phyloP scores from a whole-genome alignment of 345 rosid species.

The Gossypium bickii region DNA sequence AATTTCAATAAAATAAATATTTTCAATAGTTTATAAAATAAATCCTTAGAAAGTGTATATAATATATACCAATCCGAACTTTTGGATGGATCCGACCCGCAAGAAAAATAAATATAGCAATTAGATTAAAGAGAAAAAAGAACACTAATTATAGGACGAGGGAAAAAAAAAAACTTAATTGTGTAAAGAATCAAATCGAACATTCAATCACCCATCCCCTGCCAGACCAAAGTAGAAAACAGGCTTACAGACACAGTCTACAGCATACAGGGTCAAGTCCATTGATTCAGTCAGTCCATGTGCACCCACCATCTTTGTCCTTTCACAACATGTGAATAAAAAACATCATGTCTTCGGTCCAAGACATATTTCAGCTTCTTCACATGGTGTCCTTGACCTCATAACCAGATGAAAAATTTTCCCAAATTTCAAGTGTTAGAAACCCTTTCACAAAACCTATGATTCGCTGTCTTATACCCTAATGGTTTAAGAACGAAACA shows the following conservation, averaged over 20 bases:
- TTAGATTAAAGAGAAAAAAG: neutral
- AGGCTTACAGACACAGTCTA: neutral
- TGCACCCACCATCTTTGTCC: conserved; percentile 14
- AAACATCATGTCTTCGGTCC: neutral
- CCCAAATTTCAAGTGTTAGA: neutral
- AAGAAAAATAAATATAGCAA: too few relatives aligned
- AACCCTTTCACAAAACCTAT: neutral
- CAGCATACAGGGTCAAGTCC: neutral
- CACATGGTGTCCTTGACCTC: neutral
- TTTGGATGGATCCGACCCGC: too few relatives aligned
- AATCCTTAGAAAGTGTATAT: too few relatives aligned
- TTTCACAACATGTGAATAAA: neutral
- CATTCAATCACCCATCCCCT: neutral
- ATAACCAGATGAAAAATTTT: neutral
- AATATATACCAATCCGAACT: too few relatives aligned
- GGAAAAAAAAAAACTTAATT: neutral
- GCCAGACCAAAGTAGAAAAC: neutral
- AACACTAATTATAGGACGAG: neutral
- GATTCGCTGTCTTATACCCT: neutral
- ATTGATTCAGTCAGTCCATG: conserved; percentile 7
- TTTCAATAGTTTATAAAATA: too few relatives aligned
- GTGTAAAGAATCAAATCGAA: conserved; percentile 5
- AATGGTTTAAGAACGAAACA: neutral
- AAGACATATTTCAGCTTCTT: neutral
- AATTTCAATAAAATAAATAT: too few relatives aligned